Base-by-base conservation (phyloP, 352 stramenopile species). In the Pythium periplocum region DNA sequence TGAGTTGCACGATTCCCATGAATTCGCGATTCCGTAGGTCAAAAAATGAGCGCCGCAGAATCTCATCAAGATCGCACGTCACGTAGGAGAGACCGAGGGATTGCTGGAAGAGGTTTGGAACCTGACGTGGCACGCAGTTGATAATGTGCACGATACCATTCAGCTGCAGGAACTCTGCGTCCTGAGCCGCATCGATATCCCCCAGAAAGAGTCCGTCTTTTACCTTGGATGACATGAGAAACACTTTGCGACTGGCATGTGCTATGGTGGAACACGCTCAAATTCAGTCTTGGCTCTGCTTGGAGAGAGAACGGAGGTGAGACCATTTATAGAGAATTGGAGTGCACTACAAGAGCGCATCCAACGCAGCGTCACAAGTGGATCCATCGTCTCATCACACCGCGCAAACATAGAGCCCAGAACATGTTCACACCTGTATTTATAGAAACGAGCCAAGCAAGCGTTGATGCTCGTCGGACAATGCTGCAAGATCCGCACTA, bases 191-290 rank as follows among this genome's bases (percentile, higher is more conserved):
- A 45, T 97, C 86, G 26, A 92, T 83, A 64, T 97, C 91, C 57
- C 90, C 90, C 64, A 98, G 92, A 71, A 98, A 97, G 45, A 98
- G 76, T 6, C 87, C 87, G 72, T 97, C 91, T 69, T 96, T 96
- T 60, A 97, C 90, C 68, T 96, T 96, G 35, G 89, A 96, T 55
- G 90, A 95, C 89, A 97, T 97, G 44, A 26, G 17, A 26, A 26
- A 26, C 17, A 26, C 17, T 26, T 26, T 26, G 17, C 17, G 17
- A 26, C 17, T 26, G 17, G 17, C 17, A 26, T 26, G 17, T 26
- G 17, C 17, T 26, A 26, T 26, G 17, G 17, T 26, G 17, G 17
- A 26, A 26, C 17, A 26, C 17, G 17, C 17, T 26, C 17, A 26
- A 26, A 26, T 26, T 26, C 17, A 26, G 17, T 26, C 17, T 26